These are phyloP conservation scores for Gossypium herbaceum DNA, from an alignment of 345 rosid species.

Conservation along the genomic window DNA sequence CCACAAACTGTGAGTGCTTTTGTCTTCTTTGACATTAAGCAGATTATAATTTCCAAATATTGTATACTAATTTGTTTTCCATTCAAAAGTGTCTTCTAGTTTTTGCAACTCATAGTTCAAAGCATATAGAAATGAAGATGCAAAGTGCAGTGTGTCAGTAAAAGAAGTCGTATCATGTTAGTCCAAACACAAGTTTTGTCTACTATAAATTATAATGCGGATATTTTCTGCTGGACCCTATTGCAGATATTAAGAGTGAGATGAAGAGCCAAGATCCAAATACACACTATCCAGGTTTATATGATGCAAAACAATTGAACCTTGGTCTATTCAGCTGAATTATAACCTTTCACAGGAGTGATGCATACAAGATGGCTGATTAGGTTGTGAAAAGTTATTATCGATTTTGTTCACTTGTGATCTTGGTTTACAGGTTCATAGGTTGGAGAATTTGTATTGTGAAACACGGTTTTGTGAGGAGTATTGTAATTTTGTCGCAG, in stretches of 20 bases:
- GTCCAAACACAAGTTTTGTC: not conserved
- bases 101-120: not conserved
- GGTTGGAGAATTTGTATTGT: not conserved
- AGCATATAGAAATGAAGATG: not conserved
- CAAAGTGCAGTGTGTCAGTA: not conserved
- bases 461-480: not conserved
- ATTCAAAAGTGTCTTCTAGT: no score
- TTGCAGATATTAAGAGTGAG: not conserved
- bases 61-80: not conserved
- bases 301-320: not conserved
- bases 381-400: not conserved
- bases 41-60: not conserved
- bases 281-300: not conserved
- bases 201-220: not conserved
- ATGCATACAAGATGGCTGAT: not conserved
- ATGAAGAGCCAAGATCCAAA: not conserved
- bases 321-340: not conserved
- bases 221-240: not conserved
- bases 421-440: not conserved
- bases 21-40: not conserved
- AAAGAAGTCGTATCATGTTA: not conserved
- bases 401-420: not conserved
- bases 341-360: not conserved
- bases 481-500: not conserved
- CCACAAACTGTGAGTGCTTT: conserved; percentile 3